Base-by-base conservation (phyloP, 768 basidiomycete genomes). In the Psilocybe cyanescens region DNA sequence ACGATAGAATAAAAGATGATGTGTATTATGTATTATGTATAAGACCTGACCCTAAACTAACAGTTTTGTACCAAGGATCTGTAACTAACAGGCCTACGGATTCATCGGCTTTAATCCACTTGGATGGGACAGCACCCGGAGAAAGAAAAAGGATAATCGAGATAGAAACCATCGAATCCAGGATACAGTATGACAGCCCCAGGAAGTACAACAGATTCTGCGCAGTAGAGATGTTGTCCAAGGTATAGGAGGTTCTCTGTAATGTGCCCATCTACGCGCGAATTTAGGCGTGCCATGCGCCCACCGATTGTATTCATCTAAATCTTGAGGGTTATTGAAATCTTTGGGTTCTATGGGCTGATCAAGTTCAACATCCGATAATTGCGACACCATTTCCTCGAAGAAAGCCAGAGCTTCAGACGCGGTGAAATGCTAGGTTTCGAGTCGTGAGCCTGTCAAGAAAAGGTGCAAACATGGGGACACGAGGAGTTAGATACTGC, bases 401-500 rank as follows among this genome's bases (percentile, higher is more conserved):
- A 75, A 67, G 57, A 75, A 75, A 11, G 16, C 19, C 28, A 73
- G 66, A 16, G 74, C 74, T 41, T 69, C 65, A 2, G 55, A 31
- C 24, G 72, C 71, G 0, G 72, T 72, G 48, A 75, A 24, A 33
- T 0, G 30, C 6, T 5, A 74, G 47, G 31, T 73, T 46, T 0
- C 69, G 62, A 2, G 71, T 73, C 2, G 68, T 65, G 68, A 74
- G 70, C 44, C 52, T 63, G 51, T 73, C 73, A 3, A 75, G 47
- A 17, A 74, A 59, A 4, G 73, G 73, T 1, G 72, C 74, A 2
- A 75, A 48, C 55, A 74, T 58, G 0, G 72, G 72, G n/a, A 69
- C 54, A 1, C 28, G 31, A 4, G 52, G 62, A 0, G 65, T 65
- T 2, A 24, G 24, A 24, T 24, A 24, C 24, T 24, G 24, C 24